A percentile compares a stretch with the other conserved stretches of the same genome.
These are phyloP conservation scores for Ceratobasidium sp. DNA, from an alignment of 1,284 basidiomycete genomes.

Conservation along the genomic window DNA sequence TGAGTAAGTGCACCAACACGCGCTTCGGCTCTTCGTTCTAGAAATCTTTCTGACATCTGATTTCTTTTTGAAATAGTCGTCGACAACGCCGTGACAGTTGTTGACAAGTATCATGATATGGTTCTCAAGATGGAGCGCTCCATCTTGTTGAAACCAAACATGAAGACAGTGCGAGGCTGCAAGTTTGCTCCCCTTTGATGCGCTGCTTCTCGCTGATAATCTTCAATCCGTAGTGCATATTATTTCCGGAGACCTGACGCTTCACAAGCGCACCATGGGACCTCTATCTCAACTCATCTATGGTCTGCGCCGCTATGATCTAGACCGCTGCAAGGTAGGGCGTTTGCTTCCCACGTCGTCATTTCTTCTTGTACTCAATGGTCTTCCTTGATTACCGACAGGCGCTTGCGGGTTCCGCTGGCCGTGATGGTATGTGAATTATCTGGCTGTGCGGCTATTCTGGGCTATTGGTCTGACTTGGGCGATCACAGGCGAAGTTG, in stretches of 20 bases:
- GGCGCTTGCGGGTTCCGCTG: slow-evolving; percentile 33
- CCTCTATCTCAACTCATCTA: slow-evolving; percentile 74
- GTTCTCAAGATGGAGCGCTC: slow-evolving; percentile 69
- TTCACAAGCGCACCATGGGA: slow-evolving; percentile 74
- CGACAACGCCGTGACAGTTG: slow-evolving; percentile 71
- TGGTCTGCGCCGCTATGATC: slow-evolving; percentile 71
- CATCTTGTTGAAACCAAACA: slow-evolving; percentile 67
- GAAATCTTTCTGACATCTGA: too few species aligned
- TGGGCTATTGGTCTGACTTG: background rate
- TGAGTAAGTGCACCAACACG: slow-evolving; percentile 58
- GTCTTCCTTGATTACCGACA: background rate
- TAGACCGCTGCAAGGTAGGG: slow-evolving; percentile 65
- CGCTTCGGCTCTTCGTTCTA: background rate
- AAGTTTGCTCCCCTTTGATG: slow-evolving; percentile 48
- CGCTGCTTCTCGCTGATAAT: slow-evolving; percentile 5
- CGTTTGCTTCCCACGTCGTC: background rate
- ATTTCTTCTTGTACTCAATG: too few species aligned
- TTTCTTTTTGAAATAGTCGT: slow-evolving; percentile 60
- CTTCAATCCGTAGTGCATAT: slow-evolving; percentile 65
- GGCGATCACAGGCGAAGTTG: slow-evolving; percentile 48
- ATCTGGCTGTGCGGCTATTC: background rate
- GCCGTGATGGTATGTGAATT: slow-evolving; percentile 23
- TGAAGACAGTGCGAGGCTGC: slow-evolving; percentile 68
- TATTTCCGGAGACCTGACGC: slow-evolving; percentile 73
- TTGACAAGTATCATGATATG: slow-evolving; percentile 70